phyloP scores from a whole-genome alignment of 345 rosid species.

The Erodium maritimum region DNA sequence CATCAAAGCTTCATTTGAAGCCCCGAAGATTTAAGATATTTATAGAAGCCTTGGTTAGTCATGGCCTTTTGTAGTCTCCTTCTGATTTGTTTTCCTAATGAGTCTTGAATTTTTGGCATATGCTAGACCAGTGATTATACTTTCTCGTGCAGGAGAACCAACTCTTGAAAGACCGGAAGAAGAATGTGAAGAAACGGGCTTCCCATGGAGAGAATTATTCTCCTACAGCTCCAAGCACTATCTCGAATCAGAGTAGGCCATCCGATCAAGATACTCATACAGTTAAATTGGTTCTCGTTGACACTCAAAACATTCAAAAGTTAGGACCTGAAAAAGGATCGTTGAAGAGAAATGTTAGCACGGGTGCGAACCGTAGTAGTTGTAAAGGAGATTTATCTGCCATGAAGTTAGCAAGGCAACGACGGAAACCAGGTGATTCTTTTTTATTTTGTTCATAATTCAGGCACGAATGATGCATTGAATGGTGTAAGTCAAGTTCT shows the following conservation, averaged over 20 bases:
- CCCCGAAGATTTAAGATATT: conserved; percentile 93
- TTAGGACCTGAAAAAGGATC: conserved; percentile 62
- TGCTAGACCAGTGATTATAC: conserved; percentile 13
- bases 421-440: conserved; percentile 62
- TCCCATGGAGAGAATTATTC: conserved; percentile 59
- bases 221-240: conserved; percentile 40
- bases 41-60: conserved; percentile 91
- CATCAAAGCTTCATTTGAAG: conserved; percentile 95
- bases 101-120: conserved; percentile 12
- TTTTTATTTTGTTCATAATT: conserved; percentile 1
- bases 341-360: conserved; percentile 44
- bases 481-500: neutral
- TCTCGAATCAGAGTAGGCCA: conserved; percentile 51
- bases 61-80: conserved; percentile 10
- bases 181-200: conserved; percentile 58
- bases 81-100: conserved; percentile 8
- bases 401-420: conserved; percentile 60
- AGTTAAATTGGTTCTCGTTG: conserved; percentile 61
- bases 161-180: conserved; percentile 88
- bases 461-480: neutral
- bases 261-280: conserved; percentile 51
- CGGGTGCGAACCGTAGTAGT: conserved; percentile 42
- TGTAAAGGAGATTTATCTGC: conserved; percentile 47
- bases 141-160: conserved; percentile 72
- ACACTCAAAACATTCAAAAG: conserved; percentile 66